Evolutionary conservation across 805 yeast species (phyloP).

Genomic region (Kluyveromyces lactis): DNA sequence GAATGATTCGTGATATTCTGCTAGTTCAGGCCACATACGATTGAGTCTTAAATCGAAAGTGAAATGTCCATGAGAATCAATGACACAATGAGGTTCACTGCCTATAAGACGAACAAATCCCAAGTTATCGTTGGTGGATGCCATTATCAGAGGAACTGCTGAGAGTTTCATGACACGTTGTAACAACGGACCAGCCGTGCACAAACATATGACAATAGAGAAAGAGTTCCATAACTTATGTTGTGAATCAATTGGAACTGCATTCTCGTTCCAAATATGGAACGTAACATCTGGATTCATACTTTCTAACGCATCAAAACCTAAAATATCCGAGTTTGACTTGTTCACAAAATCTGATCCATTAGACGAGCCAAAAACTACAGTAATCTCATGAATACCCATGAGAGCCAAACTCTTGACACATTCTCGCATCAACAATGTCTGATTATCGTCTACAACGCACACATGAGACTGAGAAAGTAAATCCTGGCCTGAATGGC

Average conservation of each 20-base stretch:
- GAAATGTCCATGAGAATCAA: slow-evolving; percentile 63
- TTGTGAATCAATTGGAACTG: no score
- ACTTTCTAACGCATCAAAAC: slow-evolving; percentile 4
- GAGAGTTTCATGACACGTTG: slow-evolving; percentile 28
- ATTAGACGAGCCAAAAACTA: no score
- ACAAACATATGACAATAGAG: slow-evolving; percentile 38
- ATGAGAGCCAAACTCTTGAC: slow-evolving; percentile 1
- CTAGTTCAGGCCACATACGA: slow-evolving; percentile 64
- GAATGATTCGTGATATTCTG: slow-evolving; percentile 39
- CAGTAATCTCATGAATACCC: slow-evolving; percentile 1
- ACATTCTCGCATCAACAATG: background rate
- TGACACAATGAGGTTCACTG: slow-evolving; percentile 49
- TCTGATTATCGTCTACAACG: slow-evolving; percentile 30
- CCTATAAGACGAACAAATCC: slow-evolving; percentile 47
- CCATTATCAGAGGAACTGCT: slow-evolving; percentile 40
- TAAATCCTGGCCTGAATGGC: slow-evolving; percentile 57
- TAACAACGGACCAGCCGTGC: slow-evolving; percentile 23
- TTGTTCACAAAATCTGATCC: background rate
- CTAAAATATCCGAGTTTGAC: background rate
- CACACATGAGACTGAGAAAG: slow-evolving; percentile 53
- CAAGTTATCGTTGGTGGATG: slow-evolving; percentile 54
- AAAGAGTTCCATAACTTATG: slow-evolving; percentile 38
- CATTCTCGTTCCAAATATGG: background rate
- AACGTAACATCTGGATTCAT: slow-evolving; percentile 1
- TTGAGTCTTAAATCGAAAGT: slow-evolving; percentile 61